Percentiles rank a stretch among this genome's conserved stretches.
These are phyloP conservation scores for Paramecium octaurelia DNA, from an alignment of 73 alveolate genomes.

Conservation along the genomic window DNA sequence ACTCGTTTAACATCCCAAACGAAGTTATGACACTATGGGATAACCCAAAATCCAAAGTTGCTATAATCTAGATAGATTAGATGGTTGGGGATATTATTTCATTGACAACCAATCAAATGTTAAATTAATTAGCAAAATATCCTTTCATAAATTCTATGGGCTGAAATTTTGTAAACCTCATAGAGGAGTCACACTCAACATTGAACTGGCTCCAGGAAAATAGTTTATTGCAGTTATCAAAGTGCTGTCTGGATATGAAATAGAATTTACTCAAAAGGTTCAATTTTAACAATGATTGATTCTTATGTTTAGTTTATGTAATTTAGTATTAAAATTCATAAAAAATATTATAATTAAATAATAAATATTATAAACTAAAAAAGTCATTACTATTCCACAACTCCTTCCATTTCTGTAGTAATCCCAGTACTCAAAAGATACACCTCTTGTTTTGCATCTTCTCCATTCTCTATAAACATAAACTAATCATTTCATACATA, in stretches of 20 bases:
- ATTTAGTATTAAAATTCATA: background rate
- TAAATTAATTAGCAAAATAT: background rate
- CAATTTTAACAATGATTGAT: background rate
- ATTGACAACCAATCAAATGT: background rate
- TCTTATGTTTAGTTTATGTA: background rate
- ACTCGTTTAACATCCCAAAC: background rate
- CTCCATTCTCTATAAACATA: background rate
- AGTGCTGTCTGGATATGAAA: background rate
- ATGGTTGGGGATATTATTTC: background rate
- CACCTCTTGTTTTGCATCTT: background rate
- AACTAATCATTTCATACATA: background rate
- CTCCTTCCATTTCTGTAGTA: background rate
- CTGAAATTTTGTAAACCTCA: background rate
- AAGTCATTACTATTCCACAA: background rate
- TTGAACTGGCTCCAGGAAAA: background rate
- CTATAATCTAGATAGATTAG: background rate
- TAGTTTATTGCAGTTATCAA: background rate
- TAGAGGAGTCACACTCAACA: background rate
- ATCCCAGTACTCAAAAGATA: background rate
- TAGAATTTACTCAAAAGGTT: background rate
- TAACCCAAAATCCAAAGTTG: background rate
- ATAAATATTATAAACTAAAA: background rate
- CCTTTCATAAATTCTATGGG: background rate
- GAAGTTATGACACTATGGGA: background rate
- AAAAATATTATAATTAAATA: background rate